Percentiles rank a stretch among this genome's conserved stretches.
Evolutionary conservation across 2,329 filamentous ascomycete genomes (phyloP).

Genomic region (Stemphylium beticola): DNA sequence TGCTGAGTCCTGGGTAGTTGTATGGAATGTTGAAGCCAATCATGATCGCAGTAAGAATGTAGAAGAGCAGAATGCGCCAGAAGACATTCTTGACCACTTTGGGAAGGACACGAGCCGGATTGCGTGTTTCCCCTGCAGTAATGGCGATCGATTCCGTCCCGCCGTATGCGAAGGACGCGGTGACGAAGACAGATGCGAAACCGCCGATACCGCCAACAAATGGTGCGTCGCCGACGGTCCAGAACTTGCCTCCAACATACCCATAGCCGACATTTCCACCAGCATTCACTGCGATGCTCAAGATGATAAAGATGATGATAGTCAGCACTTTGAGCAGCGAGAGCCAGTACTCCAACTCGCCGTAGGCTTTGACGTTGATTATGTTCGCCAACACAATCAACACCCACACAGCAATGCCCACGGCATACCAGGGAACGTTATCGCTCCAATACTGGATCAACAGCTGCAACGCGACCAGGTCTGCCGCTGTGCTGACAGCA

Average conservation of each 20-base stretch:
- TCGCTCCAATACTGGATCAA: conserved; percentile 48
- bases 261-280: conserved; percentile 33
- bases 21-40: conserved; percentile 53
- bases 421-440: conserved; percentile 39
- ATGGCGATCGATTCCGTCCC: conserved; percentile 79
- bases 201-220: conserved; percentile 46
- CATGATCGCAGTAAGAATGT: conserved; percentile 51
- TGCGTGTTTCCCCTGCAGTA: conserved; percentile 78
- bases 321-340: conserved; percentile 44
- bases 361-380: conserved; percentile 46
- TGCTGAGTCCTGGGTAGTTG: conserved; percentile 43
- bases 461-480: conserved; percentile 44
- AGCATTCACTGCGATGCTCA: conserved; percentile 38
- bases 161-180: conserved; percentile 74
- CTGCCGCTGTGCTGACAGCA: conserved; percentile 42
- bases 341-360: conserved; percentile 47
- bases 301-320: conserved; percentile 44
- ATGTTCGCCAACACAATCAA: conserved; percentile 45
- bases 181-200: conserved; percentile 76
- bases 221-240: conserved; percentile 67
- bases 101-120: conserved; percentile 80
- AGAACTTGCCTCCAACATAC: conserved; percentile 66
- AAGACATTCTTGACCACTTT: conserved; percentile 93
- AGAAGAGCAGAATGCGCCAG: conserved; percentile 55
- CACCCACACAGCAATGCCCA: conserved; percentile 41